Base-by-base conservation (phyloP, 805 yeast genomes). In the Kregervanrija pseudodelftensis region DNA sequence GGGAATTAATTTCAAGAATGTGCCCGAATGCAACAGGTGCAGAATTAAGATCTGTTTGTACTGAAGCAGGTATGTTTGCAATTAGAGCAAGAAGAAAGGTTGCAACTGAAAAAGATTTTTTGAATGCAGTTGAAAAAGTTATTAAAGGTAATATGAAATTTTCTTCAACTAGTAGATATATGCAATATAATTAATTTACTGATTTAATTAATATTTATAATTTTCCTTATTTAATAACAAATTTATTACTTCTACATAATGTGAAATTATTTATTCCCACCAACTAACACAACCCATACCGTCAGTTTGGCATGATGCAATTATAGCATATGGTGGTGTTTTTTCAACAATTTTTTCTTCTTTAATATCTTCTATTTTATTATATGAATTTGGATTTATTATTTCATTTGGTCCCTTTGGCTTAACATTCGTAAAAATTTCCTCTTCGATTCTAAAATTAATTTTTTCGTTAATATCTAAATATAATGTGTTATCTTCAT, bases 41-140 rank as follows among this genome's bases (percentile, higher is more conserved):
- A 3, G 99, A 93, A 70, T 74, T 93, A 57, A 82, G 99, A 63
- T 91, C 98, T 7, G 99, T 93, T 13, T 93, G 99, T 67, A 93
- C 99, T 1, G 99, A 93, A 67, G 99, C 99, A 3, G 99, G 99
- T 58, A 93, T 93, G 99, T 93, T 90, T 73, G 99, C 99, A 38
- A 93, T 93, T 45, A 80, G 99, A 59, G 96, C 98, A 14, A 81
- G 99, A 68, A 79, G 99, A 71, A 93, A 93, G 72, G 96, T 93
- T 37, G 98, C 99, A 34, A 84, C 95, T 28, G 99, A 93, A 65
- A 93, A 93, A 74, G 99, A 93, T 66, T 93, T 93, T 75, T 72
- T 93, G 58, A 89, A 91, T 56, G 96, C 99, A 32, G 99, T 93
- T 39, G 99, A 93, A 59, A 93, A 93, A 74, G 99, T 93, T 49